These are phyloP conservation scores for Dendrocalamus latiflorus DNA, from an alignment of 202 grass and related monocot species.

Conservation along the genomic window DNA sequence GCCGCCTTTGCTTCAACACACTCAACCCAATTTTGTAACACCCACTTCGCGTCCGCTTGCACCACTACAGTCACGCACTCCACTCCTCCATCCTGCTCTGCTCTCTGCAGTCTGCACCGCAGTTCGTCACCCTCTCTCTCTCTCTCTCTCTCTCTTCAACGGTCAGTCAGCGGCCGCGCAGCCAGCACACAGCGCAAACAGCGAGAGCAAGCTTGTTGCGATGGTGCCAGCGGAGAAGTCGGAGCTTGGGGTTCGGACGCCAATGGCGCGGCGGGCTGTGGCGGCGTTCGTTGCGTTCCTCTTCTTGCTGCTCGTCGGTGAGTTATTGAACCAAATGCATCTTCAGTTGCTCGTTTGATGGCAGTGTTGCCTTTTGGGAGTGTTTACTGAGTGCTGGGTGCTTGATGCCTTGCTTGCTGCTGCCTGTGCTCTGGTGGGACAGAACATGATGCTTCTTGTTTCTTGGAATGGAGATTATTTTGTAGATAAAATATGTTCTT, in stretches of 20 bases:
- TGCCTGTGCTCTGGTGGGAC: background rate
- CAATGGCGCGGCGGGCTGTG: conserved; percentile 34
- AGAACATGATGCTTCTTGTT: conserved; percentile 4
- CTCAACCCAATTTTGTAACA: conserved; percentile 39
- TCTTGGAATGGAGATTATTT: background rate
- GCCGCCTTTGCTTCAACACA: conserved; percentile 11
- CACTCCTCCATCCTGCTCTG: conserved; percentile 8
- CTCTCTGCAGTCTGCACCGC: background rate
- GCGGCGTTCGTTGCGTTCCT: conserved; percentile 26
- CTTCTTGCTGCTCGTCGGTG: conserved; percentile 40
- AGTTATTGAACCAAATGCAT: conserved; percentile 1
- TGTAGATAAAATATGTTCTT: background rate
- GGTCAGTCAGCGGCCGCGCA: background rate
- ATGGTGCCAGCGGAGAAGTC: background rate
- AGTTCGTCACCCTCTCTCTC: background rate
- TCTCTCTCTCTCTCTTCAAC: background rate
- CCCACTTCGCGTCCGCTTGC: conserved; percentile 38
- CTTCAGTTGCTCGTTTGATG: background rate
- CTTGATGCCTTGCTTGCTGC: conserved; percentile 47
- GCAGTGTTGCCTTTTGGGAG: background rate
- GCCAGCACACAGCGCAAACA: background rate
- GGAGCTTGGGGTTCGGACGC: background rate
- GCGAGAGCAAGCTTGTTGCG: background rate
- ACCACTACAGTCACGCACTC: conserved; percentile 13
- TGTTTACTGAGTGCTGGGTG: background rate